Conservation (phyloP, 2,329 filamentous ascomycete genomes). For the Cryphonectria carpinicola region DNA sequence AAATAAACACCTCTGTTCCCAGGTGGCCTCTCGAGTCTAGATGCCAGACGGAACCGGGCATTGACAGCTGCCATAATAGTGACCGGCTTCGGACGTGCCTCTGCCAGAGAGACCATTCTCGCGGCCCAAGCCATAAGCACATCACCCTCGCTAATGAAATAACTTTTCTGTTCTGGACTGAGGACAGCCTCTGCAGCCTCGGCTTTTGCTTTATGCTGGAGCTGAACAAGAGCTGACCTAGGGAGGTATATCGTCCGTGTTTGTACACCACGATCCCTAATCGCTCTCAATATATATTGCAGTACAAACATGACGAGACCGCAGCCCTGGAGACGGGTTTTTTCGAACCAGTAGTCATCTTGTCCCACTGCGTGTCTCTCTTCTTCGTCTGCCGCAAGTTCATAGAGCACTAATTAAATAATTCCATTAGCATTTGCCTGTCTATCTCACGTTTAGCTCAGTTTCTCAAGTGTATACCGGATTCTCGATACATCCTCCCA, state of each 20-base stretch:
- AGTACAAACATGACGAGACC: conserved; percentile 10
- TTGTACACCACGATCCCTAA: conserved; percentile 38
- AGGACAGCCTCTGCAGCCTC: conserved; percentile 33
- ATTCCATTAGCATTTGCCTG: background rate
- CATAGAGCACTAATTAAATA: conserved; percentile 5
- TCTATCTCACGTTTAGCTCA: background rate
- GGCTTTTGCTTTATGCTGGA: conserved; percentile 38
- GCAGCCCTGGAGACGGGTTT: background rate
- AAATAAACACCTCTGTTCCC: conserved; percentile 31
- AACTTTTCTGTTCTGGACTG: conserved; percentile 26
- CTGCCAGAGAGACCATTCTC: conserved; percentile 31
- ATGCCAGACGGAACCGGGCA: conserved; percentile 34
- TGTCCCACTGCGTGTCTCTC: background rate
- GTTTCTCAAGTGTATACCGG: background rate
- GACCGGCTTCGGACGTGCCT: conserved; percentile 32
- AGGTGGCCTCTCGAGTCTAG: conserved; percentile 21
- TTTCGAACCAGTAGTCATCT: background rate
- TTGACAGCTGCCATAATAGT: conserved; percentile 36
- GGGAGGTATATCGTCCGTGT: conserved; percentile 45
- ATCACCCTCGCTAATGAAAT: conserved; percentile 50
- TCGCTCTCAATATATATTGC: conserved; percentile 37
- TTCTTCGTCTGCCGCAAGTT: background rate
- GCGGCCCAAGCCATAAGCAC: conserved; percentile 46
- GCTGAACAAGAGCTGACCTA: conserved; percentile 32
- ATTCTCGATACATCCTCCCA: background rate